Percentiles rank a stretch among this genome's conserved stretches.
These are phyloP conservation scores for Toxicodendron radicans DNA, from an alignment of 345 rosid genomes.

Conservation along the genomic window DNA sequence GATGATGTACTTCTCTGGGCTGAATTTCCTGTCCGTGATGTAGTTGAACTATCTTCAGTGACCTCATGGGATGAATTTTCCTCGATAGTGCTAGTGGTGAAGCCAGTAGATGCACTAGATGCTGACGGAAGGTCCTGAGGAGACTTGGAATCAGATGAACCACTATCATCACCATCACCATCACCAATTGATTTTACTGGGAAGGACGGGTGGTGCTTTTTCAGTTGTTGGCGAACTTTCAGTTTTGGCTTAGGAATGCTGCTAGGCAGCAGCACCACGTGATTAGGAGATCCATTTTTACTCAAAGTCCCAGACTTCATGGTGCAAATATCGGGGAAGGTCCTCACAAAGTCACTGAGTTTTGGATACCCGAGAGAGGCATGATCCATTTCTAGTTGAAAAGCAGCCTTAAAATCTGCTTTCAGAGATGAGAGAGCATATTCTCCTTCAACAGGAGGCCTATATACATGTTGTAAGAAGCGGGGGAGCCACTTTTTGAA, in stretches of 20 bases:
- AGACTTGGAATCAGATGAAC: conserved; percentile 16
- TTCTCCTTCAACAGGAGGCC: conserved; percentile 28
- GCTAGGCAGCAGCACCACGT: conserved; percentile 63
- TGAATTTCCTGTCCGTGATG: conserved; percentile 12
- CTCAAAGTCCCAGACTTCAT: conserved; percentile 38
- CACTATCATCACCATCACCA: conserved; percentile 13
- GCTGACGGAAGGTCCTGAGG: conserved; percentile 23
- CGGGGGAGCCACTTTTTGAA: conserved; percentile 71
- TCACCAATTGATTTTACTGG: conserved; percentile 3
- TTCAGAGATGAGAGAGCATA: conserved; percentile 86
- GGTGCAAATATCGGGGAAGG: conserved; percentile 54
- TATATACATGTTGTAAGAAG: conserved; percentile 42
- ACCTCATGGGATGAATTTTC: conserved; percentile 9
- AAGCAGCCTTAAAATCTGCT: conserved; percentile 64
- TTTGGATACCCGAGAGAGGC: conserved; percentile 72
- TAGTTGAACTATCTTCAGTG: conserved; percentile 7
- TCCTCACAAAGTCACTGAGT: conserved; percentile 69
- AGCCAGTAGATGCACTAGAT: conserved; percentile 21
- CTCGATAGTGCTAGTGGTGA: conserved; percentile 7
- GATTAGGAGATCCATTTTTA: conserved; percentile 48
- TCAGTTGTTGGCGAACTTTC: conserved; percentile 28
- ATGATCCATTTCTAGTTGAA: conserved; percentile 68
- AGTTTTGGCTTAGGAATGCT: conserved; percentile 24
- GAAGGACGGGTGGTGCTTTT: conserved; percentile 6
- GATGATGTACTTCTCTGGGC: conserved; percentile 11